phyloP scores from a whole-genome alignment of 805 yeast species.

The Wickerhamomyces chaumierensis region DNA sequence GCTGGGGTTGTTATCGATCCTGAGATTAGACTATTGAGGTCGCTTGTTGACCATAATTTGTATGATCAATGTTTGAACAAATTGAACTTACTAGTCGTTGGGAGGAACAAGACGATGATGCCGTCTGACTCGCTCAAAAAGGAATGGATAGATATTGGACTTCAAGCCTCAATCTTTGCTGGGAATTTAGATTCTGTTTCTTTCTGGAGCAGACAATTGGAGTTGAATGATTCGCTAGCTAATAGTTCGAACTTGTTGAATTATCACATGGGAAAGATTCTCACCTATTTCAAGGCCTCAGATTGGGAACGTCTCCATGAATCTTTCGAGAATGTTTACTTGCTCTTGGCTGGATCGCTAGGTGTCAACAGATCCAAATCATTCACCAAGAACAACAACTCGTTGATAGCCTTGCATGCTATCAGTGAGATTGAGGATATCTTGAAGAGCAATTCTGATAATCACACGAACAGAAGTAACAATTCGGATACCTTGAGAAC shows the following conservation, averaged over 20 bases:
- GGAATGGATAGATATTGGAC: conserved; percentile 57
- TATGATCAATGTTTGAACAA: conserved; percentile 38
- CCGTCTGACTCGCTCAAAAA: conserved; percentile 5
- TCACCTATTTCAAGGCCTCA: conserved; percentile 30
- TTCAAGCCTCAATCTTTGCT: conserved; percentile 62
- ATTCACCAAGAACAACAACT: conserved; percentile 34
- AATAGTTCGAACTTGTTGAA: conserved; percentile 46
- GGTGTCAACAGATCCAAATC: conserved; percentile 38
- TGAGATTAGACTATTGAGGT: conserved; percentile 50
- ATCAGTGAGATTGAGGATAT: conserved; percentile 39
- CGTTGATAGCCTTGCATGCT: conserved; percentile 46
- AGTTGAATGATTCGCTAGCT: conserved; percentile 27
- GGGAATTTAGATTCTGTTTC: conserved; percentile 40
- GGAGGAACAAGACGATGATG: no score
- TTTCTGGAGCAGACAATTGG: conserved; percentile 50
- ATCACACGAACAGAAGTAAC: no score
- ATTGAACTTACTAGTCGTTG: conserved; percentile 10
- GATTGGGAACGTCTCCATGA: conserved; percentile 24
- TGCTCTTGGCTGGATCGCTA: conserved; percentile 49
- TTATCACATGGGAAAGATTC: conserved; percentile 55
- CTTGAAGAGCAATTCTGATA: not conserved
- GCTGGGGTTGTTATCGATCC: conserved; percentile 13
- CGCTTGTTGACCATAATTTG: conserved; percentile 66
- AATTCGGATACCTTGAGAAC: conserved; percentile 2
- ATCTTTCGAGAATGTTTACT: conserved; percentile 40